phyloP scores from a whole-genome alignment of 2,329 filamentous ascomycete genomes.

The Colletotrichum sp. region DNA sequence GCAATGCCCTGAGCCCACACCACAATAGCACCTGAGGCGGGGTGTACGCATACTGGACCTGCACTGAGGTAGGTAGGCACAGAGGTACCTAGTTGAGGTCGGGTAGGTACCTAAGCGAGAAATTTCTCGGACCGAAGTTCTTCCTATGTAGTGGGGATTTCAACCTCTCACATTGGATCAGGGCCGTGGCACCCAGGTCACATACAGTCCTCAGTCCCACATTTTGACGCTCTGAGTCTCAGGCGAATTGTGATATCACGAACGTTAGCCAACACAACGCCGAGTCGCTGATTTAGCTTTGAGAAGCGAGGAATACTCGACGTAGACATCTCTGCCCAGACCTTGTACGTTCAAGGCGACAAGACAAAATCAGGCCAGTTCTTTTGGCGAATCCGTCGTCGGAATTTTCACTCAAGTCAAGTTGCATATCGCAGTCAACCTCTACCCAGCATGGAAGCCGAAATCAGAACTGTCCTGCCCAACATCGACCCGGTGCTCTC shows the following conservation, averaged over 20 bases:
- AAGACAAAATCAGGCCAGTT: not conserved
- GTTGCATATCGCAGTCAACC: not conserved
- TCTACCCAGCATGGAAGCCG: slow-evolving; percentile 73
- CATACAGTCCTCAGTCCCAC: not conserved
- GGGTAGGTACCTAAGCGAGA: not conserved
- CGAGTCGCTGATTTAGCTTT: not conserved
- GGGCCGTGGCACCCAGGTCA: not conserved
- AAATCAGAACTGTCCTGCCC: slow-evolving; percentile 84
- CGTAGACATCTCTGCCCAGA: not conserved
- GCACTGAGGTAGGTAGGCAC: too few species aligned
- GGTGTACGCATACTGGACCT: too few species aligned
- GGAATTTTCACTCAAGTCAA: not conserved
- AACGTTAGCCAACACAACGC: not conserved
- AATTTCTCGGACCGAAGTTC: not conserved
- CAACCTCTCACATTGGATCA: not conserved
- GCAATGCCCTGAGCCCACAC: not conserved
- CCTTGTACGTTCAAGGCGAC: not conserved
- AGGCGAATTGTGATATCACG: not conserved
- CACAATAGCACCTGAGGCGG: not conserved
- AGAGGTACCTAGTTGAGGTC: too few species aligned
- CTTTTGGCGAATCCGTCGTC: not conserved
- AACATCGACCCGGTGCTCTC: slow-evolving; percentile 88
- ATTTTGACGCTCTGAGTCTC: not conserved
- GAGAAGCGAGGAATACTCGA: not conserved
- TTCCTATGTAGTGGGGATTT: not conserved